Evolutionary conservation across 78 protist genomes (phyloP).

Genomic region (Pigoraptor vietnamica): DNA sequence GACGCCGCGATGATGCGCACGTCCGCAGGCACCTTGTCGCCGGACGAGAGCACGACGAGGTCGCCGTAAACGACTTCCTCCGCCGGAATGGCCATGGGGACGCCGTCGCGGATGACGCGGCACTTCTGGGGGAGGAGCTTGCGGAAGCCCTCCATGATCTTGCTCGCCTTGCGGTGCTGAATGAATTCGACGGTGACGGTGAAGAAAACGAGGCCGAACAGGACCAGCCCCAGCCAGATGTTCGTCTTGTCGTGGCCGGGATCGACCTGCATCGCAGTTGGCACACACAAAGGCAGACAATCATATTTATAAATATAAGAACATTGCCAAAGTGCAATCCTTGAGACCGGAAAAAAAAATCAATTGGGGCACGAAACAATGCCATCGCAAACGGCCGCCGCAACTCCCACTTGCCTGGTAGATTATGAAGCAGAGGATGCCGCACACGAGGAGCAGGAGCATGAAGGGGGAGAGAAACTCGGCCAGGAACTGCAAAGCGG

Average conservation of each 20-base stretch:
- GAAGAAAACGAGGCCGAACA: conserved; percentile 72
- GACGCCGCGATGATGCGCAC: conserved; percentile 38
- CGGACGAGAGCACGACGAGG: conserved; percentile 45
- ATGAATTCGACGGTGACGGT: conserved; percentile 72
- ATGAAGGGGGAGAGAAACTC: conserved; percentile 34
- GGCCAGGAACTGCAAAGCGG: conserved; percentile 37
- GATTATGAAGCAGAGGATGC: conserved; percentile 57
- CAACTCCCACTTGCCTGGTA: no score
- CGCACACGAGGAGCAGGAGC: conserved; percentile 51
- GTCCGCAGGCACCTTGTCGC: conserved; percentile 78
- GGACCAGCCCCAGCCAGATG: conserved; percentile 71
- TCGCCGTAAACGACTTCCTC: conserved; percentile 32
- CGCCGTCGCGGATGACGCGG: conserved; percentile 63
- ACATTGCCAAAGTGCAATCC: no score
- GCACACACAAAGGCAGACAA: no score
- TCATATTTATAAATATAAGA: background rate
- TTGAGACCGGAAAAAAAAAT: background rate
- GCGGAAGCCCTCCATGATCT: conserved; percentile 76
- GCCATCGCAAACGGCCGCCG: background rate
- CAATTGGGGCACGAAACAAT: background rate
- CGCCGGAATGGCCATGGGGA: background rate
- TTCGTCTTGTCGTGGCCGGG: background rate
- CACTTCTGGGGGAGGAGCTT: conserved; percentile 52
- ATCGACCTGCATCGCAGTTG: background rate
- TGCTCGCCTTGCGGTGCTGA: conserved; percentile 72